These are phyloP conservation scores for Trypanosoma rangeli DNA, from an alignment of 208 protist species.

Conservation along the genomic window DNA sequence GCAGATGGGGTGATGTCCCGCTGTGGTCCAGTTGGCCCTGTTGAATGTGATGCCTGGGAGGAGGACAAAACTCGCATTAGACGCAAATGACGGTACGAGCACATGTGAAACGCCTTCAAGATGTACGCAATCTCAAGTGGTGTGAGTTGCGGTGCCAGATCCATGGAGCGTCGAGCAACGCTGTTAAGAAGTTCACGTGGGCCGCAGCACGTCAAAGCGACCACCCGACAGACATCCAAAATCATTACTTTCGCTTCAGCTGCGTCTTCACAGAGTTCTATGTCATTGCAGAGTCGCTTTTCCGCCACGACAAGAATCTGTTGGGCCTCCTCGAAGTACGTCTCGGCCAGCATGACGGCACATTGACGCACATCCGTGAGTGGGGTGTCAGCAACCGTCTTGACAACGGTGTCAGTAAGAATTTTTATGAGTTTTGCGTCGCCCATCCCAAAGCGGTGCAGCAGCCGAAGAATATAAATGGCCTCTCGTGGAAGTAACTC, in stretches of 20 bases:
- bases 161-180: constrained; percentile 36
- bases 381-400: constrained; percentile 31
- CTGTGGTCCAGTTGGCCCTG: not conserved
- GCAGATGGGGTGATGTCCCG: constrained; percentile 15
- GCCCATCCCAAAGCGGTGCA: constrained; percentile 29
- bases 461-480: constrained; percentile 36
- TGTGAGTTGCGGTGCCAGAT: constrained; percentile 35
- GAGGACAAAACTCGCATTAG: constrained; percentile 44
- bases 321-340: constrained; percentile 23
- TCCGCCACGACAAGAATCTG: constrained; percentile 36
- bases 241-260: constrained; percentile 12
- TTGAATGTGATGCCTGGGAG: constrained; percentile 21
- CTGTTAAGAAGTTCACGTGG: constrained; percentile 58
- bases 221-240: constrained; percentile 23
- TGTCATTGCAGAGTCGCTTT: constrained; percentile 33
- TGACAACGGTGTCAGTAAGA: constrained; percentile 34
- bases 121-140: constrained; percentile 39
- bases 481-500: constrained; percentile 57
- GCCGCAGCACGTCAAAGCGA: constrained; percentile 32
- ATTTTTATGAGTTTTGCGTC: constrained; percentile 31
- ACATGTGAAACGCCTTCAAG: constrained; percentile 41
- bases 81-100: constrained; percentile 56
- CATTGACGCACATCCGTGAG: constrained; percentile 31
- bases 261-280: constrained; percentile 30
- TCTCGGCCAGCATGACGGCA: constrained; percentile 23